Percentiles rank a stretch among this genome's conserved stretches.
Evolutionary conservation across 2,329 filamentous ascomycete genomes (phyloP).

Genomic region (Trichoderma sp.): DNA sequence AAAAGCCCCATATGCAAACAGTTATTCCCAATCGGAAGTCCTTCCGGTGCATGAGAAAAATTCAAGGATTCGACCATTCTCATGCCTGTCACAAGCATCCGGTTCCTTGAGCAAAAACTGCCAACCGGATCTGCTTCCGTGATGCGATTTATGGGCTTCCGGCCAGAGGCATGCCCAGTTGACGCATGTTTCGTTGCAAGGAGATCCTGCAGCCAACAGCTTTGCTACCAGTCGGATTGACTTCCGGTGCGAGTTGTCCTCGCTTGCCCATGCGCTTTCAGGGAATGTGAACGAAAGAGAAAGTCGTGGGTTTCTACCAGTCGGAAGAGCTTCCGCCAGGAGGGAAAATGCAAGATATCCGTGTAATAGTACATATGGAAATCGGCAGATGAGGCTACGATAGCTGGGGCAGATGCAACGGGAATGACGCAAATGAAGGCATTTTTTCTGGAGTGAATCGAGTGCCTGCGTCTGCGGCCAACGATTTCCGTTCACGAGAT

Average conservation of each 20-base stretch:
- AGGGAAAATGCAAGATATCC: background rate
- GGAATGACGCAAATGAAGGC: background rate
- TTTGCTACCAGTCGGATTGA: conserved; percentile 2
- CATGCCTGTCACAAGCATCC: background rate
- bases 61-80: conserved; percentile 2
- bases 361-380: background rate
- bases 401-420: background rate
- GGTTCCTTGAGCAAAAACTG: too few relatives aligned
- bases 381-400: background rate
- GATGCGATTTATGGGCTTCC: background rate
- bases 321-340: background rate
- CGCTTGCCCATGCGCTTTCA: background rate
- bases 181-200: background rate
- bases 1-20: background rate
- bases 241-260: background rate
- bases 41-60: conserved; percentile 14
- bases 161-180: background rate
- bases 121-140: conserved; percentile 2
- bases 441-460: accelerated
- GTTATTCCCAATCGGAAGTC: background rate
- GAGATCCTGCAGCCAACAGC: background rate
- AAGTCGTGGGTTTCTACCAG: background rate
- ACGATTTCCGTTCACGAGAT: too few relatives aligned
- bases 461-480: too few relatives aligned
- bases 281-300: background rate